These are phyloP conservation scores for Neurospora sp. DNA, from an alignment of 495 filamentous ascomycete species.

Conservation along the genomic window DNA sequence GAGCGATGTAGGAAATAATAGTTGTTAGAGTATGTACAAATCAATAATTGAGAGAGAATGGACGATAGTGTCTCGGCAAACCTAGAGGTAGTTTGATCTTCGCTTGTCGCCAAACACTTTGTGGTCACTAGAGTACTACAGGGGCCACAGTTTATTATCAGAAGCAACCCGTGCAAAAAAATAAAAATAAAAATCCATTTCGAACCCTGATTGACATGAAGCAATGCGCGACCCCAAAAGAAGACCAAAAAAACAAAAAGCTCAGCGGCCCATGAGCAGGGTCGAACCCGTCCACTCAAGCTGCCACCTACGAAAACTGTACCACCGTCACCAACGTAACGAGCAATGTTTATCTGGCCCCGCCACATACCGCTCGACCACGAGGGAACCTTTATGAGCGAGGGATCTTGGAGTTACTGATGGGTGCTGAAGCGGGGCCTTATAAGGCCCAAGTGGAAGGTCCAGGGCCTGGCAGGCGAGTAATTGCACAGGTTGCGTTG, in stretches of 20 bases:
- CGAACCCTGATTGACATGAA: too few species aligned
- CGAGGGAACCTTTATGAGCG: too few species aligned
- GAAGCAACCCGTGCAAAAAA: too few species aligned
- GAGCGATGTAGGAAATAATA: not conserved
- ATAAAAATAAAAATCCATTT: too few species aligned
- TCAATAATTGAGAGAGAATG: not conserved
- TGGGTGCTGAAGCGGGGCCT: not conserved
- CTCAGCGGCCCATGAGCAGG: not conserved
- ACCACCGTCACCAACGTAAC: not conserved
- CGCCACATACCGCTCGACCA: too few species aligned
- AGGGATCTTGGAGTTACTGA: too few species aligned
- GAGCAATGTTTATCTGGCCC: not conserved
- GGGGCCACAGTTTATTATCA: too few species aligned
- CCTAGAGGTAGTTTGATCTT: not conserved
- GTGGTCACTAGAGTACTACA: not conserved
- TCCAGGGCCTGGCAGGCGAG: not conserved
- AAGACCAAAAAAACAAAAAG: not conserved
- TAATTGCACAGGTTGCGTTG: not conserved
- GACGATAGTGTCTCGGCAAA: not conserved
- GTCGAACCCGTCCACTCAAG: not conserved
- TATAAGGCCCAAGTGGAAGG: not conserved
- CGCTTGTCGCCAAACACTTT: not conserved
- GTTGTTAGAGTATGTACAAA: not conserved
- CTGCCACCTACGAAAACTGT: not conserved
- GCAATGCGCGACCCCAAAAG: not conserved